These are phyloP conservation scores for Oryza punctata DNA, from an alignment of 176 grass and related monocot species.

Conservation along the genomic window DNA sequence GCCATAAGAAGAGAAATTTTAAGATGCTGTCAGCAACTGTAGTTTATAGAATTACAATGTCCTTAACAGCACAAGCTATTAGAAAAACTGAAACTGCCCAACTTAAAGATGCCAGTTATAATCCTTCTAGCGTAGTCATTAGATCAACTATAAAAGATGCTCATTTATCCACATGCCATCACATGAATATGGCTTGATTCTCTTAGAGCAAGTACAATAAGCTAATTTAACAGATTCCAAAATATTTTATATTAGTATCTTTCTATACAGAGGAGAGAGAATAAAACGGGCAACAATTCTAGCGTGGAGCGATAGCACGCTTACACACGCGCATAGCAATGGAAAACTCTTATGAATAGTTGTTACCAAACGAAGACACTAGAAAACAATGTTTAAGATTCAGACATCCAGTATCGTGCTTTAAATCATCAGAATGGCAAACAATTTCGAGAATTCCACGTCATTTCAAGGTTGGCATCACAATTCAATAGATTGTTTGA, in stretches of 20 bases:
- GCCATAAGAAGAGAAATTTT: background rate
- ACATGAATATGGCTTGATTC: background rate
- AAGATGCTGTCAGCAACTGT: background rate
- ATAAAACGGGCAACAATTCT: too few relatives aligned
- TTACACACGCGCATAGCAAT: too few relatives aligned
- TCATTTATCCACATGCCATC: background rate
- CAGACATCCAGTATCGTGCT: background rate
- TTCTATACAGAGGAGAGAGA: too few relatives aligned
- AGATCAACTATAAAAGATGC: background rate
- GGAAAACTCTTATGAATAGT: background rate
- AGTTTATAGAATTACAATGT: background rate
- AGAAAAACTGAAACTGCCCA: background rate
- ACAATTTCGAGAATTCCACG: background rate
- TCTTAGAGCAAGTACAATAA: too few relatives aligned
- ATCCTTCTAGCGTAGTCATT: background rate
- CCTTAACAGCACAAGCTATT: background rate
- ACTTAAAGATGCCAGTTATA: background rate
- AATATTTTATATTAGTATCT: too few relatives aligned
- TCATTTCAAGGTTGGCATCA: background rate
- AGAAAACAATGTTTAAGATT: background rate
- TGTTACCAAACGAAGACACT: background rate
- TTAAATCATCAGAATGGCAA: background rate
- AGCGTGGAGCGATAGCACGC: too few relatives aligned
- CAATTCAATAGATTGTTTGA: background rate
- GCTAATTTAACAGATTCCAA: too few relatives aligned